Evolutionary conservation across 192 early-diverging fungal species (phyloP).

Genomic region (Umbelopsis vinacea): DNA sequence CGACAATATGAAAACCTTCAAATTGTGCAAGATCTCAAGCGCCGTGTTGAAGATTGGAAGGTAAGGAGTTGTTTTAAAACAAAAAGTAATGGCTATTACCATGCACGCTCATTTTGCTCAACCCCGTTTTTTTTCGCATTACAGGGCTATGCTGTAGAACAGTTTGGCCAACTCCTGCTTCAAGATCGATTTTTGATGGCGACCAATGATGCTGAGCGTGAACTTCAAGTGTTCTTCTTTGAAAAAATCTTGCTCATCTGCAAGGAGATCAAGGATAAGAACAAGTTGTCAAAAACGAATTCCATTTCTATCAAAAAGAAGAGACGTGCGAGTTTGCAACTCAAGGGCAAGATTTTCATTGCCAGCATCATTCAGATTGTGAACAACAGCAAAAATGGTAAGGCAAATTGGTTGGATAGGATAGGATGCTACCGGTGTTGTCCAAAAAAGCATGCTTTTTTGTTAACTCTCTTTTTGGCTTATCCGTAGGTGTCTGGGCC

Average conservation of each 20-base stretch:
- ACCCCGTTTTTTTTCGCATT: not conserved
- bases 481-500: conserved; percentile 39
- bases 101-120: no score
- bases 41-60: conserved; percentile 92
- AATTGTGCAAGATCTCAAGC: conserved; percentile 78
- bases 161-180: conserved; percentile 83
- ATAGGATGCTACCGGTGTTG: no score
- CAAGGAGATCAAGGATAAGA: conserved; percentile 76
- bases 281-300: conserved; percentile 37
- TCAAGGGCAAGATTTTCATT: conserved; percentile 90
- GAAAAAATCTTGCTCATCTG: conserved; percentile 92
- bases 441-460: not conserved
- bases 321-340: conserved; percentile 63
- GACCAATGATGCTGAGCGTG: conserved; percentile 77
- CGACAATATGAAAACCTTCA: conserved; percentile 87
- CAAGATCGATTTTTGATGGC: conserved; percentile 88
- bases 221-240: conserved; percentile 91
- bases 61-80: no score
- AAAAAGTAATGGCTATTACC: no score
- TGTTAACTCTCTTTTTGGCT: not conserved
- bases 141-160: conserved; percentile 68
- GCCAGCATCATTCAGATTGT: conserved; percentile 76
- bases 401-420: no score
- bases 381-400: conserved; percentile 60
- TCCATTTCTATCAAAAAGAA: conserved; percentile 60